Evolutionary conservation across 768 basidiomycete species (phyloP).

Genomic region (Lentinula edodes): DNA sequence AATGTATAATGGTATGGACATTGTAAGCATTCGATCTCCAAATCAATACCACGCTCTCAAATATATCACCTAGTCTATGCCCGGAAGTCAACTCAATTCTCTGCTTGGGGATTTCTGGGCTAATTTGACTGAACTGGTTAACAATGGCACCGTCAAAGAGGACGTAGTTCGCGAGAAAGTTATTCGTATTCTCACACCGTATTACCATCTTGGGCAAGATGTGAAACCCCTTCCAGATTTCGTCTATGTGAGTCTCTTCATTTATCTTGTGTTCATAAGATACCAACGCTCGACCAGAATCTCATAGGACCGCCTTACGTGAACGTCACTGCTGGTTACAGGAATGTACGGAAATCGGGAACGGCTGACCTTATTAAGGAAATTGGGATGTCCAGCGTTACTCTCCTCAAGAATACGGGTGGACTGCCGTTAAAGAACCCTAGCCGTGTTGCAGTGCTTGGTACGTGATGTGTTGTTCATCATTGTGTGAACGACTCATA

Average conservation of each 20-base stretch:
- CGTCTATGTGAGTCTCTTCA: neutral
- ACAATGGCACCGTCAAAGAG: constrained; percentile 41
- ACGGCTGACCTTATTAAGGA: constrained; percentile 28
- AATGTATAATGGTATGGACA: constrained; percentile 14
- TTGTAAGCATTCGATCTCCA: neutral
- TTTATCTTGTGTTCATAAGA: neutral
- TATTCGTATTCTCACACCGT: constrained; percentile 48
- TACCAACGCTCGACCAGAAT: neutral
- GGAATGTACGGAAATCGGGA: neutral
- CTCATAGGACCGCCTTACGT: neutral
- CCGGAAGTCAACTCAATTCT: constrained; percentile 6
- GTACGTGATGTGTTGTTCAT: neutral
- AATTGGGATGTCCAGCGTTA: constrained; percentile 37
- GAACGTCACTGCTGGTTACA: neutral
- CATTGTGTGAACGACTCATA: neutral
- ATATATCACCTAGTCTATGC: neutral
- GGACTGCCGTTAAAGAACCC: constrained; percentile 1
- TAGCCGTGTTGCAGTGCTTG: neutral
- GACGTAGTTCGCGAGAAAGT: constrained; percentile 51
- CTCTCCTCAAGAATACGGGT: constrained; percentile 38
- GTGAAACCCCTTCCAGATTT: neutral
- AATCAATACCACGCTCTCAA: neutral
- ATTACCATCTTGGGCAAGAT: constrained; percentile 17
- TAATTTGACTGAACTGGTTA: constrained; percentile 31
- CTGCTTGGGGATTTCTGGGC: constrained; percentile 12